Evolutionary conservation across 2,329 filamentous ascomycete species (phyloP), one percentile per base, ranked within the genome.

Genomic region (Nigrospora sphaerica): DNA sequence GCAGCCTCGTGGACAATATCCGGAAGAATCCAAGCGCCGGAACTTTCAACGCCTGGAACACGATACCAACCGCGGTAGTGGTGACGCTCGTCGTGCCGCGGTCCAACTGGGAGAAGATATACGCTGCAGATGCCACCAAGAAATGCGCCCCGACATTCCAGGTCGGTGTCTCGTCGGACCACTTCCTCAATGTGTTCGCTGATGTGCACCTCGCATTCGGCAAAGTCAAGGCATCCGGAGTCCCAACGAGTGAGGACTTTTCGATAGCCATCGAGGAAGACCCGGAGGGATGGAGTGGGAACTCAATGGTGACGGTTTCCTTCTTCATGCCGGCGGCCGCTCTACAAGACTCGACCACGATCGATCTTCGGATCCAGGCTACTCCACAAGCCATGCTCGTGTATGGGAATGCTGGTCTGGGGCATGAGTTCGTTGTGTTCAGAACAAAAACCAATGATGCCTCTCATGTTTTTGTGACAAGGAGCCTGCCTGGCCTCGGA

Each of bases 171-270:
- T 39, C 51, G 48, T 42, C 36, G 32, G 38, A 52, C 18, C 49
- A 55, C 39, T 69, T 62, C 61, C 57, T 62, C 28, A 65, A 63
- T 49, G 51, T 64, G 13, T 74, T 68, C 52, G 54, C 60, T 4
- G 61, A 67, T 46, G 57, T 70, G 12, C 72, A 75, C 1, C 50
- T 73, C 31, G 47, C 55, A 5, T 73, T 74, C 52, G 73, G 72
- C 13, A 60, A 55, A 0, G 46, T 70, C 12, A 54, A 54, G 41
- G 50, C 55, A 0, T 45, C 39, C 2, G 62, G 63, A 0, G 31
- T 53, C 5, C 50, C 49, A 6, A 50, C 60, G 2, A 49, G 54
- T 6, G 63, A 66, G n/a, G 54, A 58, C 4, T 66, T 64, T n/a
- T 47, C 54, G 7, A 45, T 70, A 17, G 46, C 49, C 0, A 48